Percentiles rank a stretch among this genome's conserved stretches.
Evolutionary conservation across 257 asterid genomes (phyloP).

Genomic region (Ocimum tenuiflorum): DNA sequence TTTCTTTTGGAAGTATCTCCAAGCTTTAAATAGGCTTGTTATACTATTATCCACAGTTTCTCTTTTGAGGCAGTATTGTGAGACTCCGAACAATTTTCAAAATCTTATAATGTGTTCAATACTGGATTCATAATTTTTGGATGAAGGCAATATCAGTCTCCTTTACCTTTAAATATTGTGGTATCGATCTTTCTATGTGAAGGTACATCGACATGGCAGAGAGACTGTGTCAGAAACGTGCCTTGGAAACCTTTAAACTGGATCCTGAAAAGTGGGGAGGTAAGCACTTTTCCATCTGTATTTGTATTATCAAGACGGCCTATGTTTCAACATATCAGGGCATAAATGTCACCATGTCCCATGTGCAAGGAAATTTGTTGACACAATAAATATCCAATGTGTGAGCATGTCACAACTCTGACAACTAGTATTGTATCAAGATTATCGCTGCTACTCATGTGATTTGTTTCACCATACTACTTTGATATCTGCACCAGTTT

Average conservation of each 20-base stretch:
- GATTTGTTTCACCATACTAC: not conserved
- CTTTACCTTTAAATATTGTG: not conserved
- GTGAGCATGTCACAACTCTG: not conserved
- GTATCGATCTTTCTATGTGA: conserved; percentile 10
- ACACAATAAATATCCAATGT: not conserved
- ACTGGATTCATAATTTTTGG: not conserved
- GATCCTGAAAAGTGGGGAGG: conserved; percentile 99
- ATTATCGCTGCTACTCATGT: not conserved
- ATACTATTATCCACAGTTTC: not conserved
- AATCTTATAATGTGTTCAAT: not conserved
- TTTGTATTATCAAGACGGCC: not conserved
- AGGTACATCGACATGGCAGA: conserved; percentile 99
- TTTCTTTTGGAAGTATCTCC: not conserved
- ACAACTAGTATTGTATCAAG: not conserved
- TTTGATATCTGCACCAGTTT: not conserved
- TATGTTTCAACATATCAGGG: not conserved
- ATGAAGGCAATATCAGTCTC: not conserved
- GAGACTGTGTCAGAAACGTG: conserved; percentile 90
- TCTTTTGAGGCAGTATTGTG: not conserved
- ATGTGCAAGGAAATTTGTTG: not conserved
- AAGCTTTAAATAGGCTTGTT: too few species aligned
- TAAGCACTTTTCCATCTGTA: conserved; percentile 19
- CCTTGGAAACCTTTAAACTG: conserved; percentile 68
- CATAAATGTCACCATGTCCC: too few species aligned
- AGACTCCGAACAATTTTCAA: not conserved